Evolutionary conservation across 2,329 filamentous ascomycete species (phyloP), one percentile per base, ranked within the genome.

Genomic region (Colletotrichum aenigma): DNA sequence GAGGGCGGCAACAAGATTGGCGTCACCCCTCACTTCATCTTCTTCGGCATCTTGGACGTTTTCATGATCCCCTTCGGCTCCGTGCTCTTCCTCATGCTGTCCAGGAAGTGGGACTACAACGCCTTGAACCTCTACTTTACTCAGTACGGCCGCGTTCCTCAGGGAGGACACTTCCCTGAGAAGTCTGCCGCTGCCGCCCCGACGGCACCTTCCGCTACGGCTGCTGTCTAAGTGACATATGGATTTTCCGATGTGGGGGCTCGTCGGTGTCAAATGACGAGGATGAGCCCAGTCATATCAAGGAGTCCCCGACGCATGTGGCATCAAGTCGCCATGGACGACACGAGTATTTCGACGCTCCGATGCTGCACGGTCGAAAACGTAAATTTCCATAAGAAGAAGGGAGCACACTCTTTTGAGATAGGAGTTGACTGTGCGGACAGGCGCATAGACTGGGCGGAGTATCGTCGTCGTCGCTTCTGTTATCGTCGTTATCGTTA

Each of bases 11-110:
- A 91, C 81, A 76, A 80, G 66, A 88, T 91, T 71, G 84, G 85
- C 38, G 86, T 88, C 52, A 88, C 87, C 1, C 79, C 83, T 10
- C 81, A 82, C 62, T 85, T 86, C 78, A 85, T 91, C 83, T 91
- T 88, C 82, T 91, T 89, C 76, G 89, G 90, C 61, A 82, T 91
- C 56, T 84, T 91, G 30, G 90, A 91, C 76, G 43, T 89, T 12
- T 81, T 91, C 7, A 79, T 90, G 75, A 72, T 90, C 4, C 87
- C 88, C 13, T 85, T 86, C 18, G 77, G 88, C 15, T 82, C 86
- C 55, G 82, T 86, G 28, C 82, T 83, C 70, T 85, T 89, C 78
- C 74, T 90, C 60, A 68, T 86, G 79, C 81, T 90, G 7, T 83
- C 88, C 13, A 83, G 85, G 75, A 82, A 81, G 26, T 91, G 90